Evolutionary conservation across 139 green algal genomes (phyloP), one percentile per base, ranked within the genome.

Genomic region (Chlamydomonas sphaeroides): DNA sequence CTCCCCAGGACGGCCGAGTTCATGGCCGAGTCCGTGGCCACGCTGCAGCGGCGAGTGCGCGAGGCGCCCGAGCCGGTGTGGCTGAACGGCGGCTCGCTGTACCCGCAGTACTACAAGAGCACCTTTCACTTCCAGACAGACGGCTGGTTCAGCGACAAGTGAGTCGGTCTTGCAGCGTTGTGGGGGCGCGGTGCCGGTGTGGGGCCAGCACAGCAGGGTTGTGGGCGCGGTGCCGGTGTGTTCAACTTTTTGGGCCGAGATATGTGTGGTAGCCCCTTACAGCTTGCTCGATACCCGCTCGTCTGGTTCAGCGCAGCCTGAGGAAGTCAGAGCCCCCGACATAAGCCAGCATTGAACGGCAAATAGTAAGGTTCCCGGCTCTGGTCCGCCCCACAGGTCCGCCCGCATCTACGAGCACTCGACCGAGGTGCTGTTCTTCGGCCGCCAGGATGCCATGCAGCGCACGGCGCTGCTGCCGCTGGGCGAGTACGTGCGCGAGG

Each of bases 111-210:
- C 84, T 98, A 95, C 89, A 80, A 88, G 35, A 90, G 93, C 45
- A 94, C 92, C 26, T 98, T 94, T 81, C 95, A 98, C 87, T 98
- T 94, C 87, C 94, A 95, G 80, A 94, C 86, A 0, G 95, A 98
- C 74, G 96, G 96, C 17, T 98, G 96, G 96, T 73, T 98, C 26
- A 91, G 78, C 3, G 41, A 65, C 41, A 83, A 68, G 84, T 91
- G 68, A 0, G 75, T 73, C 18, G 20, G 5, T 73, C n/a, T n/a
- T n/a, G n/a, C n/a, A n/a, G n/a, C n/a, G n/a, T n/a, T n/a, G n/a
- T n/a, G n/a, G n/a, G n/a, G n/a, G n/a, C n/a, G n/a, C n/a, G n/a
- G n/a, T n/a, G n/a, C n/a, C n/a, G n/a, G n/a, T n/a, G n/a, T n/a
- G n/a, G n/a, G n/a, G n/a, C n/a, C n/a, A n/a, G n/a, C n/a, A n/a